phyloP scores from a whole-genome alignment of 352 stramenopile genomes.

The Phytophthora tentaculata region DNA sequence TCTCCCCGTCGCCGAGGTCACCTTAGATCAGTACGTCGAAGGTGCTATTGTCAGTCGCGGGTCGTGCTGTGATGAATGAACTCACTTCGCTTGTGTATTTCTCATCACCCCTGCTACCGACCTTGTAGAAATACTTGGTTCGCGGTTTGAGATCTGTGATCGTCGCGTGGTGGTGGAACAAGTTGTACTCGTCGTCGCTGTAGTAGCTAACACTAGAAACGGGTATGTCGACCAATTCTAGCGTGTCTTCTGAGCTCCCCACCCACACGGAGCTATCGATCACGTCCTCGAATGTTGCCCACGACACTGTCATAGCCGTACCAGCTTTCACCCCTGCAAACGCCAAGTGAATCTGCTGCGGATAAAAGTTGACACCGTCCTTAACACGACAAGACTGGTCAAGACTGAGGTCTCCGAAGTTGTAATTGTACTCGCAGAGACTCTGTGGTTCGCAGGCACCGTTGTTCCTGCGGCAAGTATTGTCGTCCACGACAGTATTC shows the following conservation, averaged over 20 bases:
- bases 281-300: conserved; percentile 56
- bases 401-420: conserved; percentile 48
- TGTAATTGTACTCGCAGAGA: conserved; percentile 46
- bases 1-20: background rate
- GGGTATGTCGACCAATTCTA: conserved; percentile 23
- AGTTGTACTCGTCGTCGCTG: conserved; percentile 8
- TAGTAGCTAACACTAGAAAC: conserved; percentile 54
- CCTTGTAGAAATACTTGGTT: background rate
- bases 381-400: conserved; percentile 55
- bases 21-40: background rate
- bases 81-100: background rate
- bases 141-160: background rate
- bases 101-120: background rate
- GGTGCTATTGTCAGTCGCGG: background rate
- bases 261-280: conserved; percentile 56
- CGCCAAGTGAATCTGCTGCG: conserved; percentile 71
- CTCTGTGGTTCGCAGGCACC: conserved; percentile 34
- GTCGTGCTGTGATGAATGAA: background rate
- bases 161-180: background rate
- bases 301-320: conserved; percentile 66
- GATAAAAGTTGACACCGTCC: conserved; percentile 46
- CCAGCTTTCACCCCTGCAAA: conserved; percentile 48
- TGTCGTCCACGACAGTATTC: conserved; percentile 42
- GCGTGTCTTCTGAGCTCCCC: conserved; percentile 29
- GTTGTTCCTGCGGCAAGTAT: conserved; percentile 33